These are phyloP conservation scores for Cinnamomum chago DNA, from an alignment of 164 flowering plant species.

Conservation along the genomic window DNA sequence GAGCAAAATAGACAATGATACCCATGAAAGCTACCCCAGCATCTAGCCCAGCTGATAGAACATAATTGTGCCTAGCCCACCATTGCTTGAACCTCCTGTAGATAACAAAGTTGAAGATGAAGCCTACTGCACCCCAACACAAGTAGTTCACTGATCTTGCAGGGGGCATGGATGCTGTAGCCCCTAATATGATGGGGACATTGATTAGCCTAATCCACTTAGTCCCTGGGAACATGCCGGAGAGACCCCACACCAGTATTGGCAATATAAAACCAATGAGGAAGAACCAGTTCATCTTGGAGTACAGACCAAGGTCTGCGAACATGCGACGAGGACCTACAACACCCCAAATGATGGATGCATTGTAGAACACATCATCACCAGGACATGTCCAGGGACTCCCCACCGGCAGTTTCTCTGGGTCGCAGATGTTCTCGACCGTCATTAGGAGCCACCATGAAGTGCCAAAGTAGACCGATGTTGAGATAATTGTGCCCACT, in stretches of 20 bases:
- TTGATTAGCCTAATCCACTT: constrained; percentile 55
- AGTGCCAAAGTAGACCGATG: constrained; percentile 17
- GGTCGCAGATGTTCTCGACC: constrained; percentile 22
- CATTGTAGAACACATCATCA: constrained; percentile 25
- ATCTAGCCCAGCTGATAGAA: constrained; percentile 60
- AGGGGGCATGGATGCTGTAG: constrained; percentile 40
- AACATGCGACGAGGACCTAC: constrained; percentile 26
- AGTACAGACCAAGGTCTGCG: constrained; percentile 17
- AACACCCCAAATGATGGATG: constrained; percentile 27
- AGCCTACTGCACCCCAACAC: constrained; percentile 45
- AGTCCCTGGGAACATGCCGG: constrained; percentile 13
- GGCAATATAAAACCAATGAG: constrained; percentile 8
- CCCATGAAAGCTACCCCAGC: constrained; percentile 68
- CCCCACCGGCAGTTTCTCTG: constrained; percentile 14
- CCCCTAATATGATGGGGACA: constrained; percentile 51
- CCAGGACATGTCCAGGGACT: constrained; percentile 34
- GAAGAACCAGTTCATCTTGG: constrained; percentile 9
- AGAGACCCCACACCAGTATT: not conserved
- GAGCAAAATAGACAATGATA: constrained; percentile 32
- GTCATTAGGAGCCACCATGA: constrained; percentile 26
- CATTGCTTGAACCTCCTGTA: constrained; percentile 40
- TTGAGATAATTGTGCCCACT: constrained; percentile 20
- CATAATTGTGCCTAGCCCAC: constrained; percentile 69
- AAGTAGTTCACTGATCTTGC: constrained; percentile 43
- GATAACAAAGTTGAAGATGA: constrained; percentile 45